Base-by-base conservation (phyloP, 257 asterid genomes). In the Gentiana straminea region DNA sequence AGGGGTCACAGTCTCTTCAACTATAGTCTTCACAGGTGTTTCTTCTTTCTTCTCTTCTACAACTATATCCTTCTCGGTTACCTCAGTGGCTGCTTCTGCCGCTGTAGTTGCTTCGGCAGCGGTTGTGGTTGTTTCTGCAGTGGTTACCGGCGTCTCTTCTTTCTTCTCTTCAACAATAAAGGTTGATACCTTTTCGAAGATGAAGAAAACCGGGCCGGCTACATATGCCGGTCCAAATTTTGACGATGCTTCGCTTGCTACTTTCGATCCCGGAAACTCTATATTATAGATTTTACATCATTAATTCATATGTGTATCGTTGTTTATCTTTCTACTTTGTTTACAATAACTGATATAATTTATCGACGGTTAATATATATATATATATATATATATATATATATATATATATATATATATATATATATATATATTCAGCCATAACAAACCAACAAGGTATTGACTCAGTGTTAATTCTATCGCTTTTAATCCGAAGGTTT, bases 201-300 rank as follows among this genome's bases (percentile, higher is more conserved):
- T 74, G 34, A 83, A 89, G 55, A 62, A 39, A 11, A 89, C 64
- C 1, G 97, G 97, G 24, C 92, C 97, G 2, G 92, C 53, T 49
- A 86, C 47, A 49, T 81, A 79, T 1, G 73, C 82, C 1, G 94
- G 71, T 39, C 94, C 95, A 4, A 82, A 39, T 67, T 81, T 83
- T 8, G 84, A 13, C 33, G 80, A 75, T 9, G 87, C 86, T 70
- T 89, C 94, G 43, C 79, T 51, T 3, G 77, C 89, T 13, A 65
- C 35, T 60, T 81, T 81, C 3, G 94, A 66, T 54, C 97, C 97
- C 1, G 97, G 97, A 55, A 89, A 89, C 15, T 89, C 97, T 89
- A 33, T 33, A 48, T 34, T 24, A 24, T 24, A 24, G 24, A 24
- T 24, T 24, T 24, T 24, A 24, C 24, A 24, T 24, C 24, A 24